Conservation (phyloP, 805 yeast species). For the Lipomyces oligophaga region DNA sequence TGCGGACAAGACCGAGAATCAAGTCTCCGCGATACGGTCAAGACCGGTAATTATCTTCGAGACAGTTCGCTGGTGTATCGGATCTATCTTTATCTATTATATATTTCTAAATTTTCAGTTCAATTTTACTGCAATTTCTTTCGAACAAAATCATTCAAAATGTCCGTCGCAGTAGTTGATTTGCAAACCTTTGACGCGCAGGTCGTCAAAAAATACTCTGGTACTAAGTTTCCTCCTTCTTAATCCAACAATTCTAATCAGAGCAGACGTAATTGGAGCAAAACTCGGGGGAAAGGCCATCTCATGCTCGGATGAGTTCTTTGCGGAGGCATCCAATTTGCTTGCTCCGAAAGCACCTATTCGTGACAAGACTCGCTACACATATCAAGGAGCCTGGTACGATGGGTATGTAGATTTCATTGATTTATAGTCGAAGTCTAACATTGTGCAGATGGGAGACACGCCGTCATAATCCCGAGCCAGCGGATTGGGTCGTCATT, state of each 20-base stretch:
- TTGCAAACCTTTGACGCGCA: constrained; percentile 16
- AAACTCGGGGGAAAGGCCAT: constrained; percentile 76
- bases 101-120: too few relatives aligned
- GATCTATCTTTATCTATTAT: too few relatives aligned
- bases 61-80: too few relatives aligned
- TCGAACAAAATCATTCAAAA: too few relatives aligned
- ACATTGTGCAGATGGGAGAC: constrained; percentile 68
- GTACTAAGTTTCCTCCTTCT: constrained; percentile 2
- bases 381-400: constrained; percentile 84
- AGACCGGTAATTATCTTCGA: too few relatives aligned
- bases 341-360: constrained; percentile 78
- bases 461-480: constrained; percentile 81
- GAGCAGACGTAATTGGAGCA: constrained; percentile 70
- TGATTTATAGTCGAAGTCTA: neutral
- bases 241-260: neutral
- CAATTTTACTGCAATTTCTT: too few relatives aligned
- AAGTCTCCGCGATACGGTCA: too few relatives aligned
- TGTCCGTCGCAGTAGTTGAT: constrained; percentile 11
- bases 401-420: constrained; percentile 53
- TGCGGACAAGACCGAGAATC: too few relatives aligned
- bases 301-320: constrained; percentile 83
- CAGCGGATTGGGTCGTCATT: constrained; percentile 83
- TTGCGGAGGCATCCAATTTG: constrained; percentile 86
- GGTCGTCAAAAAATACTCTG: constrained; percentile 18
- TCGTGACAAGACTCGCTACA: constrained; percentile 46